These are phyloP conservation scores for Astragalus glycyphyllos DNA, from an alignment of 306 rosid species.

Conservation along the genomic window DNA sequence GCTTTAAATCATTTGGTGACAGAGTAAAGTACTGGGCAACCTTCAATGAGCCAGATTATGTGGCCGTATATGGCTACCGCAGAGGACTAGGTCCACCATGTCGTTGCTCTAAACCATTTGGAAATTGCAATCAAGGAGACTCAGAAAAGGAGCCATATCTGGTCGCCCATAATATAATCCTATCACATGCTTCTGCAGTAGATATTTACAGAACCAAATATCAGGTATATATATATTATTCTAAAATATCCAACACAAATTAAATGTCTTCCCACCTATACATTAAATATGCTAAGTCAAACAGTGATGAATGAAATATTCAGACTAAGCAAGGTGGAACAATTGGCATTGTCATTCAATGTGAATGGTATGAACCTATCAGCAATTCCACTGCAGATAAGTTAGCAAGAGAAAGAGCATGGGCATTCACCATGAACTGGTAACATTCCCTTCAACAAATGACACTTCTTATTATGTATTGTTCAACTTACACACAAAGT, in stretches of 20 bases:
- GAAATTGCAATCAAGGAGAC: slow-evolving; percentile 59
- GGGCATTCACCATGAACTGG: slow-evolving; percentile 57
- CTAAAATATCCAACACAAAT: not conserved
- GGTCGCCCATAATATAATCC: slow-evolving; percentile 59
- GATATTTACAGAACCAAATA: slow-evolving; percentile 55
- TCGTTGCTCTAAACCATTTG: slow-evolving; percentile 49
- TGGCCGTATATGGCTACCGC: slow-evolving; percentile 23
- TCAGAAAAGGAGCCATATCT: slow-evolving; percentile 67
- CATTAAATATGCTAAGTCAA: no score
- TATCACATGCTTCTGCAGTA: slow-evolving; percentile 64
- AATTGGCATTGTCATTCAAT: slow-evolving; percentile 36
- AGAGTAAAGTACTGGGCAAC: slow-evolving; percentile 57
- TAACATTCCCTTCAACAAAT: slow-evolving; percentile 7
- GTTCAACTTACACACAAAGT: not conserved
- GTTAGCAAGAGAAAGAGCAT: slow-evolving; percentile 63
- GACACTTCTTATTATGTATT: not conserved
- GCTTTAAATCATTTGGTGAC: slow-evolving; percentile 51
- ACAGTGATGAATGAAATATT: slow-evolving; percentile 24
- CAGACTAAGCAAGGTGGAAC: slow-evolving; percentile 56
- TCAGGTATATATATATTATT: slow-evolving; percentile 46
- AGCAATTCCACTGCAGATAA: slow-evolving; percentile 61
- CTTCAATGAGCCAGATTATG: slow-evolving; percentile 50
- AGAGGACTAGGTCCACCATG: slow-evolving; percentile 20
- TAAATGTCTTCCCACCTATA: no score
- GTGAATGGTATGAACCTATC: slow-evolving; percentile 61